Evolutionary conservation across 202 grass and related monocot species (phyloP).

Genomic region (Brachypodium distachyon): DNA sequence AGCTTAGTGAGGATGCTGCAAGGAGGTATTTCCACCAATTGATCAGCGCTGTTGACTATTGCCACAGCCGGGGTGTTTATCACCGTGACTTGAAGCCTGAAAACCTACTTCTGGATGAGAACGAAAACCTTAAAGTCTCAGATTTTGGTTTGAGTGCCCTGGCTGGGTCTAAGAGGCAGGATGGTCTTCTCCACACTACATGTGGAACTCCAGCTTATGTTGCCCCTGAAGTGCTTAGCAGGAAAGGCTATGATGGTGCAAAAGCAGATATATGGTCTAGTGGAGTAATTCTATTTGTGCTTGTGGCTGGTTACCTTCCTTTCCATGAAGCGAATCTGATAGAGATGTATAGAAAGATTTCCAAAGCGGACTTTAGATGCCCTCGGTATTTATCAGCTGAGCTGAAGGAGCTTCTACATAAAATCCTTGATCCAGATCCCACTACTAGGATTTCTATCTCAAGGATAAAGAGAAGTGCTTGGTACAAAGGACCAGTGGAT

Average conservation of each 20-base stretch:
- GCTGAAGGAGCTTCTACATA: slow-evolving; percentile 51
- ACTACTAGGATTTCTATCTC: slow-evolving; percentile 59
- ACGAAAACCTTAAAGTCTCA: slow-evolving; percentile 77
- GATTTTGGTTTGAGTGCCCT: slow-evolving; percentile 94
- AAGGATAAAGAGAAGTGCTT: slow-evolving; percentile 57
- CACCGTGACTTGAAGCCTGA: slow-evolving; percentile 88
- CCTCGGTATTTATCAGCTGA: slow-evolving; percentile 66
- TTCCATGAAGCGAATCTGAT: slow-evolving; percentile 86
- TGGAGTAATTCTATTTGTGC: slow-evolving; percentile 75
- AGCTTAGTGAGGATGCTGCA: slow-evolving; percentile 56
- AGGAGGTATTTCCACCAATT: slow-evolving; percentile 89
- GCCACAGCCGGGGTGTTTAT: slow-evolving; percentile 80
- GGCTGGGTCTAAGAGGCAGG: slow-evolving; percentile 61
- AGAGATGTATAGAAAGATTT: slow-evolving; percentile 84
- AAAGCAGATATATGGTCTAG: slow-evolving; percentile 85
- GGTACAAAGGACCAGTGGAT: slow-evolving; percentile 45
- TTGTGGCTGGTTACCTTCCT: slow-evolving; percentile 76
- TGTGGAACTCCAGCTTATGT: slow-evolving; percentile 95
- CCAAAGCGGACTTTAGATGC: slow-evolving; percentile 57
- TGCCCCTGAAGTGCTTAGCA: slow-evolving; percentile 76
- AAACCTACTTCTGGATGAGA: slow-evolving; percentile 84
- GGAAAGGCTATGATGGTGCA: slow-evolving; percentile 75
- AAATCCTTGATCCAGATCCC: slow-evolving; percentile 73
- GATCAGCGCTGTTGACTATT: slow-evolving; percentile 77
- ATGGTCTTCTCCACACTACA: slow-evolving; percentile 81